A percentile compares a stretch with the other conserved stretches of the same genome.
Evolutionary conservation across 1,284 basidiomycete species (phyloP).

Genomic region (Apiotrichum laibachii): DNA sequence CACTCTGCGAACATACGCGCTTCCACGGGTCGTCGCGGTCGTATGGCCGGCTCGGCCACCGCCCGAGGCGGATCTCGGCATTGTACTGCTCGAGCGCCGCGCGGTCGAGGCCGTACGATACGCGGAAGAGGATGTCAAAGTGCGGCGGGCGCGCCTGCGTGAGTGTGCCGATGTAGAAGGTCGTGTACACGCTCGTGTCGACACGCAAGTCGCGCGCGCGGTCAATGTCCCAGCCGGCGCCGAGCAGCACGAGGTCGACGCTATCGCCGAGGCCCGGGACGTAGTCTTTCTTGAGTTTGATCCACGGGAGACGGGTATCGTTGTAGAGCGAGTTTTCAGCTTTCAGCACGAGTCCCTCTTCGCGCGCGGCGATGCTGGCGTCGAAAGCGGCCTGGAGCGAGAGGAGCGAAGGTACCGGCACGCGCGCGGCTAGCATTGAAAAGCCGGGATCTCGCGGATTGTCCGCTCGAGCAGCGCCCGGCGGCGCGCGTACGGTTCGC

Average conservation of each 20-base stretch:
- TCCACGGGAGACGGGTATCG: constrained; percentile 64
- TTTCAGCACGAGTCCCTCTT: constrained; percentile 72
- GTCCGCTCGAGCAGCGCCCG: constrained; percentile 61
- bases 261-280: constrained; percentile 78
- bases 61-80: constrained; percentile 59
- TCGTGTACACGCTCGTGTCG: constrained; percentile 67
- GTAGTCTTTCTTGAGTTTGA: constrained; percentile 77
- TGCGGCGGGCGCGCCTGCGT: constrained; percentile 54
- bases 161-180: constrained; percentile 66
- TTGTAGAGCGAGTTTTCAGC: constrained; percentile 65
- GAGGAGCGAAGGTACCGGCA: constrained; percentile 45
- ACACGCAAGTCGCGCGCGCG: constrained; percentile 72
- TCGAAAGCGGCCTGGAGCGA: neutral
- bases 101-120: constrained; percentile 68
- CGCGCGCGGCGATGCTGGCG: neutral
- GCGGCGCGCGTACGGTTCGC: constrained; percentile 60
- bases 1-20: constrained; percentile 29
- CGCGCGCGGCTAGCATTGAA: constrained; percentile 58
- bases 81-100: constrained; percentile 67
- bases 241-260: constrained; percentile 71
- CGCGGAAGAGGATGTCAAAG: constrained; percentile 68
- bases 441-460: constrained; percentile 59
- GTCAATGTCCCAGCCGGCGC: constrained; percentile 72
- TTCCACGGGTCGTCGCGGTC: constrained; percentile 40
- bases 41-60: constrained; percentile 35